Base-by-base conservation (phyloP, 352 stramenopile species). In the Globisporangium megalacanthum region DNA sequence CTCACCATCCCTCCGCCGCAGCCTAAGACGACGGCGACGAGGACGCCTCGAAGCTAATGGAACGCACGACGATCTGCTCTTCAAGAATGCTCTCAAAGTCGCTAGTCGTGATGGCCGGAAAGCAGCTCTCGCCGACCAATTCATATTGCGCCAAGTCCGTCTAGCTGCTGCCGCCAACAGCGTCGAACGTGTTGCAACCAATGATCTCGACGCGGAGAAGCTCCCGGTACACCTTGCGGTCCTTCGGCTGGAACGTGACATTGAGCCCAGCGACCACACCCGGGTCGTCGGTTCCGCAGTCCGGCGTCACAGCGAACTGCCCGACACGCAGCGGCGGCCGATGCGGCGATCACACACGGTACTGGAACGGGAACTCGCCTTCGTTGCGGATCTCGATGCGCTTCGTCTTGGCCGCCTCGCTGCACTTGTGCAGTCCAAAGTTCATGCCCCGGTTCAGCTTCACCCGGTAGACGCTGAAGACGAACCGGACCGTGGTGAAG, bases 51-150 rank as follows among this genome's bases (percentile, higher is more conserved):
- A 86, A 58, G 14, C 70, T 75, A 39, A 98, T 68, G 0, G 81
- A 86, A 2, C 68, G 75, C 45, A 98, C 75, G 19, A 98, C 90
- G 7, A 87, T 92, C 61, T 98, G 94, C 71, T 98, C 94, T 64
- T 98, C 94, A 55, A 98, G 98, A 51, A 98, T 98, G 42, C 69
- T 86, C 25, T 96, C 75, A 41, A 73, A 97, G 55, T 98, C 86
- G 10, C 62, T 77, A 6, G 75, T 88, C 42, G 84, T 83, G 62
- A 98, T 97, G 0, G 83, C 88, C 19, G 94, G 94, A 17, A 90
- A 91, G 68, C 92, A 97, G 46, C 86, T 97, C 65, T 98, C 94
- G 9, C 85, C 94, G 13, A 94, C 68, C 6, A 98, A 54, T 52
- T 98, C 92, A 56, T 97, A 98, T 5, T 77, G 50, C 15, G 89